Percentiles rank a stretch among this genome's conserved stretches.
Evolutionary conservation across 2,329 filamentous ascomycete species (phyloP).

Genomic region (Diplodia sapinea): DNA sequence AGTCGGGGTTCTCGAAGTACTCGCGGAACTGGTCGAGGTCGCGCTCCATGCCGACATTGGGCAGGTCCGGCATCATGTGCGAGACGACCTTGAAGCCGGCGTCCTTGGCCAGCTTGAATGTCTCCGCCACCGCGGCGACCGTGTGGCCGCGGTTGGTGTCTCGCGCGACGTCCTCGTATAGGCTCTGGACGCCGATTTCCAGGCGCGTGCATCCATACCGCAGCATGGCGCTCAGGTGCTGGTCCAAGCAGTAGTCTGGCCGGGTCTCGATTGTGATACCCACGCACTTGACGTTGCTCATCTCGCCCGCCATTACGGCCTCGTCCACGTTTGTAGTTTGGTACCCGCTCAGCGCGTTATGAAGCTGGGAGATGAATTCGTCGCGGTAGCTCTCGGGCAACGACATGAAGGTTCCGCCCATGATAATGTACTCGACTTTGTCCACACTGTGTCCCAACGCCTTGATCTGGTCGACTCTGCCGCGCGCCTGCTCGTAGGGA

Average conservation of each 20-base stretch:
- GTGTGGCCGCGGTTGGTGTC: conserved; percentile 98
- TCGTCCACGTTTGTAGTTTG: conserved; percentile 94
- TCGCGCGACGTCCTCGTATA: conserved; percentile 97
- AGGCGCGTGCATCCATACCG: conserved; percentile 96
- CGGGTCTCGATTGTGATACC: conserved; percentile 98
- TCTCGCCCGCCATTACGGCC: conserved; percentile 89
- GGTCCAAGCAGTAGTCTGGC: conserved; percentile 94
- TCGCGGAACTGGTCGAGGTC: conserved; percentile 96
- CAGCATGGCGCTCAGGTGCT: conserved; percentile 94
- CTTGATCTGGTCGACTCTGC: conserved; percentile 95
- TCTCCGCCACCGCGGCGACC: conserved; percentile 92
- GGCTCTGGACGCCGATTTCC: conserved; percentile 92
- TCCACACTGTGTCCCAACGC: conserved; percentile 95
- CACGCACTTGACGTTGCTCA: conserved; percentile 97
- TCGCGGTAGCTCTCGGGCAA: conserved; percentile 86
- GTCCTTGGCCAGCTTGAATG: conserved; percentile 96
- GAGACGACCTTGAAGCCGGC: conserved; percentile 98
- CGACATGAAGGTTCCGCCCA: conserved; percentile 99
- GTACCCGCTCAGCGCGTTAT: conserved; percentile 96
- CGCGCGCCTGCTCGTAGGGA: conserved; percentile 95
- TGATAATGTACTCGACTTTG: conserved; percentile 99
- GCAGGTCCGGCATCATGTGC: conserved; percentile 99
- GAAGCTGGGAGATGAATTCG: conserved; percentile 91
- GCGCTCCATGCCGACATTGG: conserved; percentile 97
- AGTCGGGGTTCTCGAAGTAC: conserved; percentile 96